Conservation (phyloP, 2,329 filamentous ascomycete genomes). For the Aspergillus sp. region DNA sequence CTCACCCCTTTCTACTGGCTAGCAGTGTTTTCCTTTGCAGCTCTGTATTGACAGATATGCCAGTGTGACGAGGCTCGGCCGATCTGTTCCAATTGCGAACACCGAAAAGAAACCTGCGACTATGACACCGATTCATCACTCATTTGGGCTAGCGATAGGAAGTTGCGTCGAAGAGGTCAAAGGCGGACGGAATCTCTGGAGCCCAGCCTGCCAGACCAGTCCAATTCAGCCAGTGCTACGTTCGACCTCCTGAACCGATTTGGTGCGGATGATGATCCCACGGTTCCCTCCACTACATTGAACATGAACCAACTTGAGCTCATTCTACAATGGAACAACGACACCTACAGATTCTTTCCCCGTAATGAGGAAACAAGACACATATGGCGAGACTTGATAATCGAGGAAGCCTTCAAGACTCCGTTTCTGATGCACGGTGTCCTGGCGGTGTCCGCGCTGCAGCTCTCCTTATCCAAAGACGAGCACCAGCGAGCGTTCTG, state of each 20-base stretch:
- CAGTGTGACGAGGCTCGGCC: slow-evolving; percentile 25
- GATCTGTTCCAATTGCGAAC: slow-evolving; percentile 18
- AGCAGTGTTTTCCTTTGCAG: too few relatives aligned
- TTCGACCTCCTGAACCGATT: background rate
- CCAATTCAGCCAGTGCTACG: background rate
- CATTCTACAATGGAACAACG: slow-evolving; percentile 19
- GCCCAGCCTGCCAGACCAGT: background rate
- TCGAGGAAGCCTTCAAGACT: slow-evolving; percentile 19
- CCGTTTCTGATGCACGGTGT: slow-evolving; percentile 29
- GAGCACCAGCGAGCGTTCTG: slow-evolving; percentile 9
- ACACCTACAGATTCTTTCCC: slow-evolving; percentile 18
- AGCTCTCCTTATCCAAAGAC: slow-evolving; percentile 14
- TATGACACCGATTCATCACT: slow-evolving; percentile 15
- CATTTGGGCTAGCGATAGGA: slow-evolving; percentile 12
- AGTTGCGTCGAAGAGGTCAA: background rate
- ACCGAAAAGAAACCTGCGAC: slow-evolving; percentile 18
- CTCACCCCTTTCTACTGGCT: too few relatives aligned
- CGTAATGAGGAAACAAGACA: slow-evolving; percentile 18
- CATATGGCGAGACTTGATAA: slow-evolving; percentile 19
- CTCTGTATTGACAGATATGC: background rate
- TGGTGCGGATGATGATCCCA: background rate
- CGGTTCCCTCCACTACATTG: background rate
- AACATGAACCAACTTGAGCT: slow-evolving; percentile 21
- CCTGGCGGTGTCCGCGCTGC: slow-evolving; percentile 23
- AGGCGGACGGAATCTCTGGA: too few relatives aligned